Percentiles rank a stretch among this genome's conserved stretches.
These are phyloP conservation scores for Wallacemonas sp. DNA, from an alignment of 208 protist genomes.

Conservation along the genomic window DNA sequence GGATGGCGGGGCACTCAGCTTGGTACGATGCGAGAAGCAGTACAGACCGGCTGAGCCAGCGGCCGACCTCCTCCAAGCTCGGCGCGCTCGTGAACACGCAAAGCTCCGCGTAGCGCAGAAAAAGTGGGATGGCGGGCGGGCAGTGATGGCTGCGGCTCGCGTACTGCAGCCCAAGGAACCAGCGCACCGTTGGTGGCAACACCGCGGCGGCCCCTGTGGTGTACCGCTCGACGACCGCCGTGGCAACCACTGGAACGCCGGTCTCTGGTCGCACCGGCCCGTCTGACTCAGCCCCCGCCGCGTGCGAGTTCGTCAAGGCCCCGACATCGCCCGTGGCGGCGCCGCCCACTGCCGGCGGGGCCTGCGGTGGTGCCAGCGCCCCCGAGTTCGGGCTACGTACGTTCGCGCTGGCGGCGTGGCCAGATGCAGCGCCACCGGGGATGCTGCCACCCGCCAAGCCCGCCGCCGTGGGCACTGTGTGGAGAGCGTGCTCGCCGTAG, in stretches of 20 bases:
- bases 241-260: not conserved
- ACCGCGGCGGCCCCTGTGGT: not conserved
- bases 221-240: not conserved
- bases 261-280: not conserved
- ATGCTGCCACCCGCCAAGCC: not conserved
- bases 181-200: slow-evolving; percentile 1
- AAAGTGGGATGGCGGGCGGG: slow-evolving; percentile 38
- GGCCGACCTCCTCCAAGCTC: slow-evolving; percentile 36
- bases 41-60: slow-evolving; percentile 51
- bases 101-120: slow-evolving; percentile 34
- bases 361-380: not conserved
- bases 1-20: slow-evolving; percentile 5
- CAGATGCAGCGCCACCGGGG: no score
- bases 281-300: not conserved
- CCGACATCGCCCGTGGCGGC: not conserved
- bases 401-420: no score
- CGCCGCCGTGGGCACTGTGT: not conserved
- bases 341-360: not conserved
- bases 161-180: slow-evolving; percentile 24
- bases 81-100: slow-evolving; percentile 8
- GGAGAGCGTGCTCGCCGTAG: not conserved
- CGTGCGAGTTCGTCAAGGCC: not conserved
- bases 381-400: no score
- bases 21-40: slow-evolving; percentile 44
- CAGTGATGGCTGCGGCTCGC: slow-evolving; percentile 34